These are phyloP conservation scores for Eimeria zaria DNA, from an alignment of 169 alveolate genomes.

Conservation along the genomic window DNA sequence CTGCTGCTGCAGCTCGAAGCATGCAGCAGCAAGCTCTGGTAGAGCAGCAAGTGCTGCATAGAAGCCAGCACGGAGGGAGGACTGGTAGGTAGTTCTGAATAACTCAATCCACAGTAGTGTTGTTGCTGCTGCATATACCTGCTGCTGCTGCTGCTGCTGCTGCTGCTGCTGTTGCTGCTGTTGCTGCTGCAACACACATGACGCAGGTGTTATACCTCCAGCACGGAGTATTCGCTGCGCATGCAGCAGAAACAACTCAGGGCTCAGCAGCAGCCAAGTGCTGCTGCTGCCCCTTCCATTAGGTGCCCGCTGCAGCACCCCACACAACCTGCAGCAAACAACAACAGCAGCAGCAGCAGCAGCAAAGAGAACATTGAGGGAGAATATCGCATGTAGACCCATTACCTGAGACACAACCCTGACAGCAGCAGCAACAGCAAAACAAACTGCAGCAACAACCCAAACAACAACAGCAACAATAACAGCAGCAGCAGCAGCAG, in stretches of 20 bases:
- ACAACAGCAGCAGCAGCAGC: slow-evolving; percentile 39
- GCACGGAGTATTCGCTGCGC: slow-evolving; percentile 51
- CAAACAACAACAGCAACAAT: background rate
- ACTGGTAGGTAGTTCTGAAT: slow-evolving; percentile 28
- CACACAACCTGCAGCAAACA: slow-evolving; percentile 55
- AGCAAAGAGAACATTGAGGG: background rate
- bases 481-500: slow-evolving; percentile 31
- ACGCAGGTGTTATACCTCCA: background rate
- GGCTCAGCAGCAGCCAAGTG: slow-evolving; percentile 74
- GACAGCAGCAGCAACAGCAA: slow-evolving; percentile 19
- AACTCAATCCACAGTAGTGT: slow-evolving; percentile 59
- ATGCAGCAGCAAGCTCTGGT: slow-evolving; percentile 70
- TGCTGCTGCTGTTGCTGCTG: slow-evolving; percentile 30
- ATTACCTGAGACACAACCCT: background rate
- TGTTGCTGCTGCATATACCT: slow-evolving; percentile 66
- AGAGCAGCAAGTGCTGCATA: background rate
- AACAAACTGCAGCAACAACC: background rate
- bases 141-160: slow-evolving; percentile 76
- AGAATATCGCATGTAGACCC: background rate
- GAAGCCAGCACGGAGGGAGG: slow-evolving; percentile 17
- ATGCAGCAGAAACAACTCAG: slow-evolving; percentile 18
- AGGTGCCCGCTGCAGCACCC: slow-evolving; percentile 71
- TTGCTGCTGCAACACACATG: background rate
- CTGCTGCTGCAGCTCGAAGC: slow-evolving; percentile 79
- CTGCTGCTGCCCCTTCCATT: slow-evolving; percentile 59